Base-by-base conservation (phyloP, 2,329 filamentous ascomycete genomes). In the Didymella keratinophila region DNA sequence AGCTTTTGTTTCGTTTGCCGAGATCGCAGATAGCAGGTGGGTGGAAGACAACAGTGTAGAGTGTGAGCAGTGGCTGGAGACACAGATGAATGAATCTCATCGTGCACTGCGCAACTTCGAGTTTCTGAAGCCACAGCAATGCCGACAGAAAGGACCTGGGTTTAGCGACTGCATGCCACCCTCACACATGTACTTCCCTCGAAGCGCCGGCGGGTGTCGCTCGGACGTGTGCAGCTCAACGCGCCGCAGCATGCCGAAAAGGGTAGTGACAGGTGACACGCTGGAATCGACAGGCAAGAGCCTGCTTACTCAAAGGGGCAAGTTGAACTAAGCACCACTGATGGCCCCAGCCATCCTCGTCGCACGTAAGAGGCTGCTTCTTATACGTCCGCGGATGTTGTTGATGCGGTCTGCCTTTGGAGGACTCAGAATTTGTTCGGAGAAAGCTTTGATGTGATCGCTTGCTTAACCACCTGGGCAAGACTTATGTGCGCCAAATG, bases 221-320 rank as follows among this genome's bases (percentile, higher is more conserved):
- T 49, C 44, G 49, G 44, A 32, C 30, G 10, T 28, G 20, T 54
- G 45, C 45, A 49, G 55, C 49, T 21, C 56, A 49, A 41, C 20
- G 37, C 41, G 23, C 23, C 23, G 21, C 23, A 27, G 46, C 45
- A 27, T 6, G 12, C 56, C 32, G 1, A 45, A 55, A 48, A 9
- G 52, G 58, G 62, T 39, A 63, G 36, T 67, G 65, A 68, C 64
- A 69, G 65, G 64, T 67, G 37, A 49, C 61, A 68, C 64, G 57
- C 49, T 43, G 34, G 36, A 36, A 61, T 62, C 63, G 23, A 66
- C 61, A 54, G 56, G 53, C 58, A 56, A 61, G 34, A 21, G 36
- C 55, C 52, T 62, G 50, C 45, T 61, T 69, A 66, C 66, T 61
- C n/a, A 58, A 69, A 66, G 61, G 58, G 61, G 64, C 16, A 64